Evolutionary conservation across 805 yeast species (phyloP).

Genomic region (Brettanomyces anomalus): DNA sequence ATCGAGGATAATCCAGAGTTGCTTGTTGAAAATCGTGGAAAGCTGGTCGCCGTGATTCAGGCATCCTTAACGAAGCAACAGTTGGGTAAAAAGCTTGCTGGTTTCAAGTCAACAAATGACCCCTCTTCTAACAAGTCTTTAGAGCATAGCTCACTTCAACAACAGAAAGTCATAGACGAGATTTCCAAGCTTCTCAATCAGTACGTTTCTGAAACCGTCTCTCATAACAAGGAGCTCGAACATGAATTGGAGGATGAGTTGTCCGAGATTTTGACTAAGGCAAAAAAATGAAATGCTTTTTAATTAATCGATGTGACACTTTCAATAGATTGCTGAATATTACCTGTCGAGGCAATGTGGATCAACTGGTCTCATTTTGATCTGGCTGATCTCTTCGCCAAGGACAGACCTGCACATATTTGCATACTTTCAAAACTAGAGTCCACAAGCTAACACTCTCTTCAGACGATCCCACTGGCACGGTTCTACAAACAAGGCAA

Average conservation of each 20-base stretch:
- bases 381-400: too few species aligned
- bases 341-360: too few species aligned
- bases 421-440: too few species aligned
- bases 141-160: background rate
- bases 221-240: constrained; percentile 6
- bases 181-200: constrained; percentile 12
- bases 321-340: too few species aligned
- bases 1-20: constrained; percentile 40
- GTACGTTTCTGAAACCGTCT: constrained; percentile 13
- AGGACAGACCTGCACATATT: too few species aligned
- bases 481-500: too few species aligned
- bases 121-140: background rate
- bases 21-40: constrained; percentile 38
- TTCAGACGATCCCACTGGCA: too few species aligned
- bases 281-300: background rate
- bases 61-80: constrained; percentile 33
- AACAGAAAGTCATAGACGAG: background rate
- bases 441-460: too few species aligned
- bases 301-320: too few species aligned
- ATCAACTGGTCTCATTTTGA: too few species aligned
- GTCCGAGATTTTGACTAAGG: background rate
- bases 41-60: constrained; percentile 42
- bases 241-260: background rate
- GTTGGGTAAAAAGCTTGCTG: constrained; percentile 2
- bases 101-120: background rate